Percentiles rank a stretch among this genome's conserved stretches.
These are phyloP conservation scores for Whalleya microplaca DNA, from an alignment of 2,329 filamentous ascomycete species.

Conservation along the genomic window DNA sequence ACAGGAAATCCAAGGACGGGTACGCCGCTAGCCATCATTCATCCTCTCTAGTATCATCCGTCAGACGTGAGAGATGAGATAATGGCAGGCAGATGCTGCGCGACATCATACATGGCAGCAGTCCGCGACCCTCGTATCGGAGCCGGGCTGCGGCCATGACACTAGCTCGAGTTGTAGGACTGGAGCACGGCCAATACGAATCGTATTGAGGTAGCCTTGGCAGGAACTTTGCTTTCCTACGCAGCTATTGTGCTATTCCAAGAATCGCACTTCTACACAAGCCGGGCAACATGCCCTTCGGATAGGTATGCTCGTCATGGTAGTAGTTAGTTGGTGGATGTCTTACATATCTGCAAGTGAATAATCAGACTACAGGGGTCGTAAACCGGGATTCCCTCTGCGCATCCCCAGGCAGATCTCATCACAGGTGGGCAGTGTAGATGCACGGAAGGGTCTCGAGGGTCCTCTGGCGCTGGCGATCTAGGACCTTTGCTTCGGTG, in stretches of 20 bases:
- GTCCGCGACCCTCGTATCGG: background rate
- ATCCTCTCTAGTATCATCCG: too few species aligned
- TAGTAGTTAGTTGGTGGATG: too few species aligned
- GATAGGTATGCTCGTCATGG: too few species aligned
- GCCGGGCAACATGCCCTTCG: too few species aligned
- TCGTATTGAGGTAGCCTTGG: background rate
- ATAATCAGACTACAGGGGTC: background rate
- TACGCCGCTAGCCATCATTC: too few species aligned
- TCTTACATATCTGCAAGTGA: background rate
- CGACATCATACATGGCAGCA: conserved; percentile 8
- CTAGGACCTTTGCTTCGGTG: background rate
- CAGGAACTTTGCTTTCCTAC: too few species aligned
- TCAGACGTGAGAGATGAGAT: too few species aligned
- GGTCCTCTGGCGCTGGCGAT: background rate
- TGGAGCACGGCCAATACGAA: background rate
- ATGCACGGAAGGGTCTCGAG: background rate
- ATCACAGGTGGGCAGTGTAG: background rate
- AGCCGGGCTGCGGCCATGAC: too few species aligned
- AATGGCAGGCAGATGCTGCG: conserved; percentile 15
- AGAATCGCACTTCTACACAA: too few species aligned
- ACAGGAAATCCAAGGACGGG: too few species aligned
- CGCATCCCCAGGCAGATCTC: background rate
- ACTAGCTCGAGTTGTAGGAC: background rate
- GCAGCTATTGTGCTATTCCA: too few species aligned
- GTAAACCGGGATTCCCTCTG: background rate